phyloP scores from a whole-genome alignment of 495 filamentous ascomycete genomes.

The Penicillium riverlandense region DNA sequence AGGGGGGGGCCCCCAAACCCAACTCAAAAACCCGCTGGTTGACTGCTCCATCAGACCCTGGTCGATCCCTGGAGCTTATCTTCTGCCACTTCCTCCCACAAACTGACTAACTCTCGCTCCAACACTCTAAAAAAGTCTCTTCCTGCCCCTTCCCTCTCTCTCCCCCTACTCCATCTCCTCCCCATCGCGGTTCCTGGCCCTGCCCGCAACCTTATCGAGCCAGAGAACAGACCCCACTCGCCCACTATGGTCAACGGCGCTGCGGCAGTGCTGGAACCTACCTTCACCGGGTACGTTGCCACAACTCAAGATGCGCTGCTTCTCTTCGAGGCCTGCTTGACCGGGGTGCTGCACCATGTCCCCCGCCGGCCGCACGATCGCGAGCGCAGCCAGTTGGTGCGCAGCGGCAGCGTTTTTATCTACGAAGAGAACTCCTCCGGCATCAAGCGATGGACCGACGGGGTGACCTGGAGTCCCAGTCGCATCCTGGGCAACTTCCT shows the following conservation, averaged over 20 bases:
- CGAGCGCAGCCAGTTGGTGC: constrained; percentile 65
- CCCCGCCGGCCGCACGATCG: constrained; percentile 79
- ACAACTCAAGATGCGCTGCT: constrained; percentile 70
- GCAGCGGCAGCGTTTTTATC: constrained; percentile 79
- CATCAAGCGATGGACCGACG: constrained; percentile 93
- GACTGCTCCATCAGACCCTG: constrained; percentile 24
- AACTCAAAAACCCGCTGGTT: constrained; percentile 26
- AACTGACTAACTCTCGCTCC: constrained; percentile 4
- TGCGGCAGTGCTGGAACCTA: constrained; percentile 44
- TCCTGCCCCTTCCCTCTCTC: constrained; percentile 11
- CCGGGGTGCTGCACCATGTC: constrained; percentile 61
- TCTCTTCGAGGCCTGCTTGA: constrained; percentile 68
- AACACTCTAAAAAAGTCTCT: constrained; percentile 5
- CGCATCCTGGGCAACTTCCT: constrained; percentile 84
- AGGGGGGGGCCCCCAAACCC: not conserved
- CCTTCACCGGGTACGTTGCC: constrained; percentile 59
- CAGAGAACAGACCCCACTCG: not conserved
- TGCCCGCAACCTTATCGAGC: not conserved
- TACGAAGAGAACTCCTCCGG: constrained; percentile 84
- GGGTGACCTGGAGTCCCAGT: constrained; percentile 82
- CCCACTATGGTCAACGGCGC: constrained; percentile 40
- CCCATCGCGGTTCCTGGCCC: not conserved
- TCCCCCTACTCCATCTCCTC: constrained; percentile 5
- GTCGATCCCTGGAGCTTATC: constrained; percentile 16
- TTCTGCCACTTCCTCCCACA: not conserved